Percentiles rank a stretch among this genome's conserved stretches.
phyloP scores from a whole-genome alignment of 768 basidiomycete species.

The Boletus subparvulus region DNA sequence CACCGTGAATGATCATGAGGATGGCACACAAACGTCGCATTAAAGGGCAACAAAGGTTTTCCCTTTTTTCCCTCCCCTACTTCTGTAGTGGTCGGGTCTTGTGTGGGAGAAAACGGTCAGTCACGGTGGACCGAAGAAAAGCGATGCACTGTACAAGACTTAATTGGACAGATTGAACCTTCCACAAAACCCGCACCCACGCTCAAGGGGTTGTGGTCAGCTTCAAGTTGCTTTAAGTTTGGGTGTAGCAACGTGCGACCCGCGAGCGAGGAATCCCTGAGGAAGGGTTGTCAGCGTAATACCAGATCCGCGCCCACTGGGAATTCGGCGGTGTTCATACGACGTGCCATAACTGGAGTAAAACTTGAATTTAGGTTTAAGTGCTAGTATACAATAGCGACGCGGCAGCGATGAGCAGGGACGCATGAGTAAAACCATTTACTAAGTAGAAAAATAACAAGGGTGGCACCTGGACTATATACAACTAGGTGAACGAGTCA shows the following conservation, averaged over 20 bases:
- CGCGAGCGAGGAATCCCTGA: not conserved
- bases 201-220: not conserved
- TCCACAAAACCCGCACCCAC: not conserved
- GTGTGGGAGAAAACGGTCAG: not conserved
- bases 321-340: no score
- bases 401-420: no score
- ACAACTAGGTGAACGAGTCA: not conserved
- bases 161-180: constrained; percentile 7
- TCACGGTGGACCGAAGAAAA: not conserved
- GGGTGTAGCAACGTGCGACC: not conserved
- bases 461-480: not conserved
- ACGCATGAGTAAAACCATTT: not conserved
- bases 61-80: not conserved
- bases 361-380: not conserved
- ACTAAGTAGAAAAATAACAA: not conserved
- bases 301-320: no score
- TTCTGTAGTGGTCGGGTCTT: not conserved
- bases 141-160: not conserved
- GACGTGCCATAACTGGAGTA: no score
- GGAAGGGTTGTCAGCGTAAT: not conserved
- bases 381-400: not conserved
- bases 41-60: not conserved
- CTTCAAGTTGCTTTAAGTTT: no score
- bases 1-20: not conserved
- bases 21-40: no score